Conservation (phyloP, 768 basidiomycete genomes). For the Boletus fagicola region DNA sequence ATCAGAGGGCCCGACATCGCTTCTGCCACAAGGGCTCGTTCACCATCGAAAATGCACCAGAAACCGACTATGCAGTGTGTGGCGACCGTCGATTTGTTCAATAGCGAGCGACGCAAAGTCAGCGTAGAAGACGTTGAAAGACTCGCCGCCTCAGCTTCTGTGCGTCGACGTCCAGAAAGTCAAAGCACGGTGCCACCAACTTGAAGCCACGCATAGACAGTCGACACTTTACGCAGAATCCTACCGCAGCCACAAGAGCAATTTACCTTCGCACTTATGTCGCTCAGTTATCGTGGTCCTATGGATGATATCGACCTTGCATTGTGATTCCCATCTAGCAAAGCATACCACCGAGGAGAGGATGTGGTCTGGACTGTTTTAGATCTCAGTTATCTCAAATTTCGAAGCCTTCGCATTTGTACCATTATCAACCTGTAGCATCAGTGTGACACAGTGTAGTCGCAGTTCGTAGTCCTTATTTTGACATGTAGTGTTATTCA, state of each 20-base stretch:
- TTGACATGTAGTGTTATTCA: not conserved
- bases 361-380: not conserved
- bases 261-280: not conserved
- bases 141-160: conserved; percentile 12
- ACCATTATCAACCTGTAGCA: not conserved
- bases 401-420: not conserved
- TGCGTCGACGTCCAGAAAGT: not conserved
- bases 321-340: not conserved
- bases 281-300: not conserved
- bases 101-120: not conserved
- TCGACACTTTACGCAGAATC: not conserved
- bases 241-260: not conserved
- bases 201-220: not conserved
- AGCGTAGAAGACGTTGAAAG: conserved; percentile 16
- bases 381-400: not conserved
- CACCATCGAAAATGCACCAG: not conserved
- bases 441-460: not conserved
- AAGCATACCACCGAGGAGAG: not conserved
- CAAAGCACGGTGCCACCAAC: not conserved
- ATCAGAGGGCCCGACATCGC: not conserved
- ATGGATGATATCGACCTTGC: not conserved
- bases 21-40: not conserved
- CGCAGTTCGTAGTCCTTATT: not conserved
- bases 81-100: not conserved
- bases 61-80: not conserved